Evolutionary conservation across 495 filamentous ascomycete species (phyloP), one percentile per base, ranked within the genome.

Genomic region (Lasiosphaeria miniovina): DNA sequence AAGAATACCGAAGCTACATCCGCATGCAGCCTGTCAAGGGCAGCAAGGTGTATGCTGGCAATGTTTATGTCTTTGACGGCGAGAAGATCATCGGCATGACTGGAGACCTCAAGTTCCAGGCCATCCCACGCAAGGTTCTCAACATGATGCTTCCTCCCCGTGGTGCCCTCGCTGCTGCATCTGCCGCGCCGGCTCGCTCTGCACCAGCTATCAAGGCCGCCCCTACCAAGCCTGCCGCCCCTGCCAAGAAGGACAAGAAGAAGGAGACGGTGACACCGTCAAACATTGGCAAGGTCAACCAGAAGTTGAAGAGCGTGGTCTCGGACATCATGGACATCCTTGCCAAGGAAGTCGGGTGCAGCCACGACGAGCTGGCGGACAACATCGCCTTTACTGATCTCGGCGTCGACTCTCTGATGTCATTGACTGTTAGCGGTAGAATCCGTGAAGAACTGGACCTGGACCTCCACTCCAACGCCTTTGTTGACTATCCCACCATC

Each of bases 1-100:
- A 89, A 73, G 86, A 83, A 0, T 93, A 91, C 64, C 80, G 81
- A 51, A 84, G 83, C 5, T 90, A 91, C 72, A 84, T 90, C 58
- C 83, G 82, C 57, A 92, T 88, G 86, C 82, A 74, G 62, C 75
- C 67, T 57, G 75, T 87, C 72, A 74, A 74, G 67, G 74, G 75
- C 35, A 73, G 73, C 46, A 78, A 77, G 58, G 75, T 84, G 62
- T 71, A 77, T 64, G 72, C 75, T 61, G 84, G 87, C 51, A 84
- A 90, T 59, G 82, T 85, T 45, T 87, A 86, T 50, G 71, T 89
- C 43, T 89, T 86, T 55, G 85, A 88, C 55, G 85, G 82, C 50
- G 81, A 87, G 24, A 81, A 72, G 65, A 76, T 88, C 60, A 78
- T 86, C 55, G 82, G 75, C 52, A 65, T 82, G 33, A 69, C 72